Percentiles rank a stretch among this genome's conserved stretches.
Evolutionary conservation across 179 eudicot species (phyloP).

Genomic region (Heliamphora pulchella): DNA sequence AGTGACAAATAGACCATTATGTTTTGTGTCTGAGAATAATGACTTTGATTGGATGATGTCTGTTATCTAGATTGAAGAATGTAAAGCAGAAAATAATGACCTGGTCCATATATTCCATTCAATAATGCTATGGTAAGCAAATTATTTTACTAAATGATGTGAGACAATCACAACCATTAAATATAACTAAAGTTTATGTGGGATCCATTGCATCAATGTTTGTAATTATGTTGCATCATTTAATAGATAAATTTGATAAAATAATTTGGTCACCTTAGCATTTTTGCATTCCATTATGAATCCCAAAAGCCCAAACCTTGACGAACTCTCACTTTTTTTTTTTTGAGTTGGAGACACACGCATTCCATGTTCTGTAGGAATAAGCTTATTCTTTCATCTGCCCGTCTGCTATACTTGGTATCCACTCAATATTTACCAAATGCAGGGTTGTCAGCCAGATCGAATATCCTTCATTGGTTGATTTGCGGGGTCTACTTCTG

Average conservation of each 20-base stretch:
- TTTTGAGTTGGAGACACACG: conserved; percentile 7
- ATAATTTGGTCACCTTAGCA: no score
- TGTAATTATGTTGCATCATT: no score
- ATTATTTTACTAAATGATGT: no score
- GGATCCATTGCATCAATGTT: no score
- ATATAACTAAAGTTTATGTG: no score
- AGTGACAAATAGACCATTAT: background rate
- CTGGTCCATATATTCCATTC: background rate
- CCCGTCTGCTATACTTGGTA: background rate
- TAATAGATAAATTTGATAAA: no score
- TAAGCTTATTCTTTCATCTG: conserved; percentile 9
- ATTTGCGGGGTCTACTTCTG: conserved; percentile 83
- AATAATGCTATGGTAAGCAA: no score
- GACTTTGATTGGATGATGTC: background rate
- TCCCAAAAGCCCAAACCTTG: background rate
- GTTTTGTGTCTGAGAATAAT: background rate
- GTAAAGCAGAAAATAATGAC: background rate
- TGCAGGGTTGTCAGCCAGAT: conserved; percentile 97
- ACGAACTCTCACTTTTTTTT: background rate
- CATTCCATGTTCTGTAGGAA: background rate
- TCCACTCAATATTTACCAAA: conserved; percentile 11
- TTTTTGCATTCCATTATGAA: background rate
- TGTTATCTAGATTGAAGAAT: background rate
- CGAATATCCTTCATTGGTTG: conserved; percentile 96
- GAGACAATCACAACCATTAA: no score